These are phyloP conservation scores for Rubia tinctorum DNA, from an alignment of 305 asterid species.

Conservation along the genomic window DNA sequence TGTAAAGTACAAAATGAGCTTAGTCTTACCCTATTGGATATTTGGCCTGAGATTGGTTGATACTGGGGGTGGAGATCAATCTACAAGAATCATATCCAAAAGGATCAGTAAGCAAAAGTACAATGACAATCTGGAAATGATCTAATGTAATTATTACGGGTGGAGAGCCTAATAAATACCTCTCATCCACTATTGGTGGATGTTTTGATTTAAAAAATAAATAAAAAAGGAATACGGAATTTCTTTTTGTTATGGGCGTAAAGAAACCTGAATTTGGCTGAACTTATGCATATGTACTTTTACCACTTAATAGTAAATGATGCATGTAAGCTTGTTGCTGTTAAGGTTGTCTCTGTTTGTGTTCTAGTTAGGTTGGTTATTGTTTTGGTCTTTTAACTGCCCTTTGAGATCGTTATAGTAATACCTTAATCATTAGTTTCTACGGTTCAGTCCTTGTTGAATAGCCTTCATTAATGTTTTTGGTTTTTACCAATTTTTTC, in stretches of 20 bases:
- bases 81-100: too few relatives aligned
- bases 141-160: too few relatives aligned
- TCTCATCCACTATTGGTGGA: too few relatives aligned
- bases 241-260: neutral
- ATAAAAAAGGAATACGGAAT: too few relatives aligned
- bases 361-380: neutral
- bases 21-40: too few relatives aligned
- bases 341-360: neutral
- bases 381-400: neutral
- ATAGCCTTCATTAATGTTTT: neutral
- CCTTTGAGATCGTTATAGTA: neutral
- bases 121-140: too few relatives aligned
- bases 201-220: too few relatives aligned
- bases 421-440: neutral
- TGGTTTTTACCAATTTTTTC: slow-evolving; percentile 53
- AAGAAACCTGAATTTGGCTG: neutral
- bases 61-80: too few relatives aligned
- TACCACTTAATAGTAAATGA: neutral
- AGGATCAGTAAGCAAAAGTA: too few relatives aligned
- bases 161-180: too few relatives aligned
- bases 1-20: too few relatives aligned
- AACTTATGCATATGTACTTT: neutral
- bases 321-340: neutral
- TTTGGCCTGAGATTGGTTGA: too few relatives aligned
- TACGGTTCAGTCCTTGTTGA: neutral